Conservation (phyloP, 345 rosid species). For the Gossypium raimondii region DNA sequence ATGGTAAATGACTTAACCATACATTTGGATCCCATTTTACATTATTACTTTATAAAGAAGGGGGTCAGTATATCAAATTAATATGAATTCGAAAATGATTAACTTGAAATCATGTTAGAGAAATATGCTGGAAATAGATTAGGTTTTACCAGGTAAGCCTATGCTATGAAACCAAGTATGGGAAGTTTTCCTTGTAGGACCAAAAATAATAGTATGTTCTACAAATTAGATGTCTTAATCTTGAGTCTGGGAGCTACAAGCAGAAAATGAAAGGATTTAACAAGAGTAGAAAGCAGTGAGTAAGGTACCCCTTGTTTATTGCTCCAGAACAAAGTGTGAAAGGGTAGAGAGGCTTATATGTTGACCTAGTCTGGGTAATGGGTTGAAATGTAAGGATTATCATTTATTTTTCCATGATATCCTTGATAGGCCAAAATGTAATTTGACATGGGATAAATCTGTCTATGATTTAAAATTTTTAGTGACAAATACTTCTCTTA, state of each 20-base stretch:
- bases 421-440: neutral
- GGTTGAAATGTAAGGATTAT: neutral
- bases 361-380: neutral
- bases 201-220: neutral
- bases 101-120: neutral
- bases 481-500: neutral
- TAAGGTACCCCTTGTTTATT: neutral
- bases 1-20: neutral
- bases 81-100: neutral
- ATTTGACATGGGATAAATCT: neutral
- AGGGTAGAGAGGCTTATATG: neutral
- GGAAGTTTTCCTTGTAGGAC: neutral
- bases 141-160: neutral
- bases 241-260: neutral
- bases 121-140: neutral
- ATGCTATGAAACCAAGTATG: neutral
- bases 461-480: neutral
- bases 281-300: neutral
- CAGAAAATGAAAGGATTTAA: neutral
- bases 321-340: neutral
- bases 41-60: neutral
- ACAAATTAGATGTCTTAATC: neutral
- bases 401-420: neutral
- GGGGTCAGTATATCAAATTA: neutral
- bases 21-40: neutral